Evolutionary conservation across 2,329 filamentous ascomycete species (phyloP).

Genomic region (Cadophora luteo-olivacea): DNA sequence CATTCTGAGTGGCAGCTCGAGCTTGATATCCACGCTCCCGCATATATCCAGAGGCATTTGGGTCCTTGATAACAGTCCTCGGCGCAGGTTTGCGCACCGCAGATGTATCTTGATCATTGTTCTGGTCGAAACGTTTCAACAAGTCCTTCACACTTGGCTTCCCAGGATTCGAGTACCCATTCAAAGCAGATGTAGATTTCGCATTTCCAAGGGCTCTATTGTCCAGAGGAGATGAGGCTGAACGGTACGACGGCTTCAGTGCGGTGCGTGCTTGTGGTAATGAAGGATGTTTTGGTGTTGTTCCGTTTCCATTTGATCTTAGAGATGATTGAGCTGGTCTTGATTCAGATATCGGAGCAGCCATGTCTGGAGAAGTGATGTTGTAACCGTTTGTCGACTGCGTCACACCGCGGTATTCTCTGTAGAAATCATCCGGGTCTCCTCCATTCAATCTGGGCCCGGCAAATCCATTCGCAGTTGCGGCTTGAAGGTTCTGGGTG

Average conservation of each 20-base stretch:
- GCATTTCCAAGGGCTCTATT: conserved; percentile 42
- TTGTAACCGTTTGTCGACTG: conserved; percentile 35
- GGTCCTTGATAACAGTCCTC: conserved; percentile 33
- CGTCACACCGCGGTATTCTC: conserved; percentile 50
- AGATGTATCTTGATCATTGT: conserved; percentile 49
- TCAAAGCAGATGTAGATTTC: conserved; percentile 38
- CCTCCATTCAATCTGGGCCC: conserved; percentile 31
- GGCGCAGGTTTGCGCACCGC: conserved; percentile 37
- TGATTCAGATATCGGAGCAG: conserved; percentile 47
- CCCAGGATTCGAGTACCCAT: conserved; percentile 34
- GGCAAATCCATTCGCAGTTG: conserved; percentile 37
- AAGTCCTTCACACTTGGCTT: conserved; percentile 79
- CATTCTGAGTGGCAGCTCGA: conserved; percentile 37
- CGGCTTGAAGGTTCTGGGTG: conserved; percentile 38
- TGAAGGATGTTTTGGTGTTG: conserved; percentile 55
- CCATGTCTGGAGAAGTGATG: conserved; percentile 37
- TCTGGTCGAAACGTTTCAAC: conserved; percentile 79
- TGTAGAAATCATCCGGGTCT: conserved; percentile 57
- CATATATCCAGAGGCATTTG: conserved; percentile 33
- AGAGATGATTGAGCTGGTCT: conserved; percentile 50
- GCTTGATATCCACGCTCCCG: conserved; percentile 41
- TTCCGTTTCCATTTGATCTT: conserved; percentile 58
- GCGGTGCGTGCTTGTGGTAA: conserved; percentile 49
- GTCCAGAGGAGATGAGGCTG: conserved; percentile 61
- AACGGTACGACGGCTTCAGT: conserved; percentile 54